Evolutionary conservation across 148 eudicot species (phyloP).

Genomic region (Cornus suecica): DNA sequence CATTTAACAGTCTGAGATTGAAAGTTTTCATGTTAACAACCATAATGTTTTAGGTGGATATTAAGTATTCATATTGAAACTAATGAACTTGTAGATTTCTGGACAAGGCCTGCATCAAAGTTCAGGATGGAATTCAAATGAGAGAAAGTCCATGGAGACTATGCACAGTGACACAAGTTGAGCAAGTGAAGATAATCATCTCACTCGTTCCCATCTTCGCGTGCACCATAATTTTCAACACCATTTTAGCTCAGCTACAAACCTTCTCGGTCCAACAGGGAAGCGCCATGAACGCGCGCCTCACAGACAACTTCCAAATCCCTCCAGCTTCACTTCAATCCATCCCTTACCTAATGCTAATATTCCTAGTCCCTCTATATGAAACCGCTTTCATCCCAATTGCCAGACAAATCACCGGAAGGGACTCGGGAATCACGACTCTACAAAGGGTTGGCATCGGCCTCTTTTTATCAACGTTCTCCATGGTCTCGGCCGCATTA

Average conservation of each 20-base stretch:
- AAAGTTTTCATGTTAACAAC: background rate
- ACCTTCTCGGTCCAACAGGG: slow-evolving; percentile 97
- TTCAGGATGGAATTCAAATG: slow-evolving; percentile 20
- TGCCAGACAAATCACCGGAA: slow-evolving; percentile 48
- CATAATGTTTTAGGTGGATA: no score
- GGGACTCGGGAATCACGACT: slow-evolving; percentile 74
- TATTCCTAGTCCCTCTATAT: slow-evolving; percentile 71
- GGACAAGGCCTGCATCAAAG: slow-evolving; percentile 83
- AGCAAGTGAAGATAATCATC: slow-evolving; percentile 80
- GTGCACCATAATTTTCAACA: slow-evolving; percentile 89
- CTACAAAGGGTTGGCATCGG: slow-evolving; percentile 79
- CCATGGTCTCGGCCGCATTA: slow-evolving; percentile 86
- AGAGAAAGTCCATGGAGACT: slow-evolving; percentile 66
- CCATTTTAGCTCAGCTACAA: slow-evolving; percentile 89
- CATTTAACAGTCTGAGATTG: background rate
- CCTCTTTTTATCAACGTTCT: slow-evolving; percentile 67
- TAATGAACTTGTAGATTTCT: slow-evolving; percentile 41
- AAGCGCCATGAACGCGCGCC: slow-evolving; percentile 54
- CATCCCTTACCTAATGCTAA: slow-evolving; percentile 81
- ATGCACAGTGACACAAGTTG: slow-evolving; percentile 77
- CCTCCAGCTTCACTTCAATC: slow-evolving; percentile 95
- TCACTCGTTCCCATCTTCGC: slow-evolving; percentile 84
- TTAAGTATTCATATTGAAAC: background rate
- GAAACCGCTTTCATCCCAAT: slow-evolving; percentile 74
- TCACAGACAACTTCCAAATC: slow-evolving; percentile 48